Base-by-base conservation (phyloP, 2,329 filamentous ascomycete species). In the Botrytis sinoallii region DNA sequence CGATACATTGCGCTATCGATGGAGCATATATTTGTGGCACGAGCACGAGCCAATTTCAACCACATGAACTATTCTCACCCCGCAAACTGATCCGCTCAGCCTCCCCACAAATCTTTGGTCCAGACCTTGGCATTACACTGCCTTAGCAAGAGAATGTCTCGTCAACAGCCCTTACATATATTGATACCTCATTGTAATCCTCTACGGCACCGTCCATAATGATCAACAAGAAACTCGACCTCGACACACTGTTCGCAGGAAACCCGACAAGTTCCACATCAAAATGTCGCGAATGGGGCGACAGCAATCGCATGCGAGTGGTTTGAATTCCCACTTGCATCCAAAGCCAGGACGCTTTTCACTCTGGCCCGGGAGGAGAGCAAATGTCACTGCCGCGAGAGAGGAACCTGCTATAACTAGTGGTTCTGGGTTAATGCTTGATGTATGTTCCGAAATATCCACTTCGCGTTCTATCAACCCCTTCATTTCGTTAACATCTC, bases 101-200 rank as follows among this genome's bases (percentile, higher is more conserved):
- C 46, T 18, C 65, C n/a, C 48, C 66, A 68, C 66, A 40, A 42
- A 55, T 48, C 46, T 68, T 32, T 29, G 65, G 46, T 68, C 65
- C 25, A 57, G 66, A 42, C 48, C 66, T 68, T 68, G 66, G 66
- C 48, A 57, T 68, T 68, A 68, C 66, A 68, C 66, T 68, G 66
- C 35, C 48, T 25, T 68, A 57, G 10, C 48, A n/a, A 69, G 48
- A 69, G n/a, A 57, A 25, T 44, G 66, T 71, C 32, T 71, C 16
- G 59, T 66, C 44, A 65, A 71, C 10, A 65, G 44, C 60, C 60
- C 69, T 65, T 46, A 40, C 69, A 65, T 32, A 65, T 29, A 63
- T 40, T 66, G 48, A 32, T 7, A 59, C 29, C 20, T 44, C 66
- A 40, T 44, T 14, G 48, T 44, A 29, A 57, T 59, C 35, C 35